Conservation (phyloP, 805 yeast species). For the Helenozyma rhizophorensis region DNA sequence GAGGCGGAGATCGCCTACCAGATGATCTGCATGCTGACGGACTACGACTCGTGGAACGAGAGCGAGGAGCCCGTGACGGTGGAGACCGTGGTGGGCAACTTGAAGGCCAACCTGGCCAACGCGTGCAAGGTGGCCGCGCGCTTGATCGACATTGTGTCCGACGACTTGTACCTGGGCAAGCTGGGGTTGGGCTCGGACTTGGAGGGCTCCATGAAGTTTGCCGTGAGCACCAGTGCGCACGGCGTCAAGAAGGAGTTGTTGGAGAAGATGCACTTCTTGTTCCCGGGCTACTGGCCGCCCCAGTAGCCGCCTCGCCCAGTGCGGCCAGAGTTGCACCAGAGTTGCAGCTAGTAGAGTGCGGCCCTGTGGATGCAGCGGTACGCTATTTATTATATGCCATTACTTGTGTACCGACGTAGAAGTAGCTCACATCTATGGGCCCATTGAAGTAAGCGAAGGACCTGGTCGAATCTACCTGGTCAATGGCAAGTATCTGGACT, state of each 20-base stretch:
- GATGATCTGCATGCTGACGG: slow-evolving; percentile 98
- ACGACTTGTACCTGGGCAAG: slow-evolving; percentile 49
- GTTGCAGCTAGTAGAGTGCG: too few species aligned
- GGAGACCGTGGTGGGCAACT: slow-evolving; percentile 91
- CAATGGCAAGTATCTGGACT: too few species aligned
- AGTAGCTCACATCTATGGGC: too few species aligned
- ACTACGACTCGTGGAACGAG: slow-evolving; percentile 98
- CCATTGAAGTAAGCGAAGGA: too few species aligned
- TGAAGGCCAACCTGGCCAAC: slow-evolving; percentile 80
- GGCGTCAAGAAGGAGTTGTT: slow-evolving; percentile 71
- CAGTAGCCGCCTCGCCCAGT: slow-evolving; percentile 6
- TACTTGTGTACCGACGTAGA: too few species aligned
- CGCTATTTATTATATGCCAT: too few species aligned
- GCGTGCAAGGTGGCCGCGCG: slow-evolving; percentile 75
- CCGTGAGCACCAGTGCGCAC: slow-evolving; percentile 72
- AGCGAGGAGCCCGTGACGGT: slow-evolving; percentile 95
- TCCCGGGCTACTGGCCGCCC: slow-evolving; percentile 85
- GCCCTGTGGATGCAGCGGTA: too few species aligned
- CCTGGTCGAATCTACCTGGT: too few species aligned
- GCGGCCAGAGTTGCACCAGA: too few species aligned
- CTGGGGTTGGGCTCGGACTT: slow-evolving; percentile 63
- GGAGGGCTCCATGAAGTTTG: slow-evolving; percentile 69
- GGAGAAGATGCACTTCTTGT: slow-evolving; percentile 77
- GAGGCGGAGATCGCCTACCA: slow-evolving; percentile 97
- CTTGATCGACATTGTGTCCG: slow-evolving; percentile 63